Evolutionary conservation across 2,329 filamentous ascomycete species (phyloP), one percentile per base, ranked within the genome.

Genomic region (Nothomitra cinnamomea): DNA sequence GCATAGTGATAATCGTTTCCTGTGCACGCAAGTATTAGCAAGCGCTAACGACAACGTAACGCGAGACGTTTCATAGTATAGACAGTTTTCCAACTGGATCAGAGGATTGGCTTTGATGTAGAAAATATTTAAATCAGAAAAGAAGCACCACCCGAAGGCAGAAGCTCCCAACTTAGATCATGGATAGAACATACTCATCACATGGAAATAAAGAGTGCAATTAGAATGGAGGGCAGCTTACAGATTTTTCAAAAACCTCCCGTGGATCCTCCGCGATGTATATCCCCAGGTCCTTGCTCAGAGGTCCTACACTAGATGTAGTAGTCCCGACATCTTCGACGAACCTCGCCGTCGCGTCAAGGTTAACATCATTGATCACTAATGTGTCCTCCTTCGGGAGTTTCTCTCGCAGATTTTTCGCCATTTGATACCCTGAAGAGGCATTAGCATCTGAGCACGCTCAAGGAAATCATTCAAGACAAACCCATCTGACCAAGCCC

Each of bases 1-100:
- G 78, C 56, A 87, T 88, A 12, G 89, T 94, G 54, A 98, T 80
- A 57, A 94, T 80, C 28, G 80, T 84, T 69, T 89, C 83, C 90
- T 95, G 60, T 53, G 56, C n/a, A 56, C 50, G 38, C 54, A 22
- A 17, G 52, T 7, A 47, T 56, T 54, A 58, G 54, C 49, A 60
- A 57, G 54, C 54, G 40, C 56, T 64, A 57, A 63, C 60, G 55
- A 51, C 22, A 41, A 51, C 15, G 40, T 4, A 40, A 35, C 22
- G 36, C n/a, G n/a, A 50, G 32, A 13, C 25, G 47, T 40, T 4
- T 38, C 51, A 52, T 55, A 51, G 43, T n/a, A 21, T 10, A 43
- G 24, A 47, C 49, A 59, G 59, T 22, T 40, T 56, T 58, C 63
- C 28, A 10, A 53, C 59, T 58, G 57, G 59, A 66, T 82, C 80